Evolutionary conservation across 2,329 filamentous ascomycete species (phyloP), one percentile per base, ranked within the genome.

Genomic region (Phialemoniopsis sp.): DNA sequence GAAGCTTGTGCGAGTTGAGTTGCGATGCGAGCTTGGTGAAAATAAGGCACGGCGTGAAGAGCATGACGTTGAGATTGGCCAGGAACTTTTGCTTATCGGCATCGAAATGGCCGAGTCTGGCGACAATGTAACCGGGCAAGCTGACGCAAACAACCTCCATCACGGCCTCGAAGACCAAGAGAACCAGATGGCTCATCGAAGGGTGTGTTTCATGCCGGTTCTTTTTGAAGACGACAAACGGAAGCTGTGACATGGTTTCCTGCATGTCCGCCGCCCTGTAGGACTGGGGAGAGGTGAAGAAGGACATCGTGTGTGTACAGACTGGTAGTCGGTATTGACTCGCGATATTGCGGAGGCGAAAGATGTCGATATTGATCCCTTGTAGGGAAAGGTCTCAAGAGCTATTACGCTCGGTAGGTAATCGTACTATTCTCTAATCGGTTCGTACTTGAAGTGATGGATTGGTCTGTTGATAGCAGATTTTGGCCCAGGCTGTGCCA

Each of bases 11-110:
- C 39, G 89, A 87, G 34, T 87, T 95, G 42, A 98, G 76, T 64
- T 98, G 91, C 2, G 89, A 95, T 7, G 90, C 93, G 30, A 98
- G 78, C 64, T 98, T 98, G 13, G 88, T 95, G 64, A 97, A 98
- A 62, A 98, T 94, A 47, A 98, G 80, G 62, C 93, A 97, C 48
- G 93, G 93, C 21, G 93, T 98, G 64, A 98, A 98, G 32, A 98
- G 75, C 68, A 87, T 87, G 43, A 96, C 89, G 62, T 98, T 98
- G 51, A 98, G 73, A 58, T 98, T 96, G 39, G 93, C 91, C 37
- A 96, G 74, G 57, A 98, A 94, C 64, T 96, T 97, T 63, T 98
- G 93, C 60, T 90, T 87, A 37, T 95, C 89, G 47, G 88, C 89
- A 64, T 95, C 89, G 64, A 98, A 97, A 67, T 95, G 87, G 59